Percentiles rank a stretch among this genome's conserved stretches.
Evolutionary conservation across 805 yeast species (phyloP).

Genomic region (Kodamaea hsintzibuensis): DNA sequence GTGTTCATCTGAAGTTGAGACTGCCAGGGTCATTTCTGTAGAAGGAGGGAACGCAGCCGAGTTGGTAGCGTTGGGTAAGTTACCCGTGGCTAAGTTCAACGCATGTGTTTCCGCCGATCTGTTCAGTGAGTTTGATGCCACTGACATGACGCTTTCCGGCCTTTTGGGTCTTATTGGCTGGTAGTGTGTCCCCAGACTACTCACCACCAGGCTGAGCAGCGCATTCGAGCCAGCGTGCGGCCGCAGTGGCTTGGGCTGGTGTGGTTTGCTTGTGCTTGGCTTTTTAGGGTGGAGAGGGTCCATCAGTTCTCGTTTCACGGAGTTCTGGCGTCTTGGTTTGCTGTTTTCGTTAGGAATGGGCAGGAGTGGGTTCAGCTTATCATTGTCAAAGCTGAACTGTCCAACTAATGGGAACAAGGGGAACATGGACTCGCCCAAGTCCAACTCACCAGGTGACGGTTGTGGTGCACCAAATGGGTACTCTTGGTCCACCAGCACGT

Average conservation of each 20-base stretch:
- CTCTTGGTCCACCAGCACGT: constrained; percentile 1
- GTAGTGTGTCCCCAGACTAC: constrained; percentile 15
- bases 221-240: constrained; percentile 15
- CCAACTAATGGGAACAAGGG: constrained; percentile 47
- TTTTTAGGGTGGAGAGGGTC: constrained; percentile 7
- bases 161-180: constrained; percentile 32
- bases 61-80: constrained; percentile 15
- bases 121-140: constrained; percentile 39
- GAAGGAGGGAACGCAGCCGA: constrained; percentile 18
- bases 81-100: constrained; percentile 14
- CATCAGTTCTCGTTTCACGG: constrained; percentile 4
- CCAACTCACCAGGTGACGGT: constrained; percentile 18
- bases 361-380: constrained; percentile 36
- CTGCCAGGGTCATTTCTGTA: neutral
- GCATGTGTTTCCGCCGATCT: constrained; percentile 13
- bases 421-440: constrained; percentile 36
- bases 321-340: constrained; percentile 7
- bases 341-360: constrained; percentile 21
- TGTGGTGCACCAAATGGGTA: constrained; percentile 7
- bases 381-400: constrained; percentile 35
- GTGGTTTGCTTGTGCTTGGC: constrained; percentile 11
- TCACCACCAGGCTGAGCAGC: constrained; percentile 6
- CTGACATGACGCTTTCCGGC: constrained; percentile 43
- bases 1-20: constrained; percentile 6
- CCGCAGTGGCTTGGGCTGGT: constrained; percentile 24